A percentile compares a stretch with the other conserved stretches of the same genome.
Evolutionary conservation across 441 rosid species (phyloP).

Genomic region (Raphanus hybrid): DNA sequence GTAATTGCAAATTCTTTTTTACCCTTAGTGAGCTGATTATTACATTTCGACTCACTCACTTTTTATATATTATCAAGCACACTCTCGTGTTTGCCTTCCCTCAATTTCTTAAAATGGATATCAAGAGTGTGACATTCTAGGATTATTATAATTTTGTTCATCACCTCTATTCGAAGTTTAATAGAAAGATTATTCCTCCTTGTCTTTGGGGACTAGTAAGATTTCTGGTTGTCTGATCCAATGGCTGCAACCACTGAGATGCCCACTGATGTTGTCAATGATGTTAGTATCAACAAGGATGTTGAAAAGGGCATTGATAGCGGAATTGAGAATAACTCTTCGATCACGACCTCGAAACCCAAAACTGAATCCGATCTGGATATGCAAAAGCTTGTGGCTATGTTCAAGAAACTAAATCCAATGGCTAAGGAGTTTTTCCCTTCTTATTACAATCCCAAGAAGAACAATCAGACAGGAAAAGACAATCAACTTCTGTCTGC

Average conservation of each 20-base stretch:
- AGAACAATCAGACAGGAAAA: slow-evolving; percentile 31
- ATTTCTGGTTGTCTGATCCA: slow-evolving; percentile 38
- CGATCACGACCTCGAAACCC: slow-evolving; percentile 50
- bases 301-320: slow-evolving; percentile 28
- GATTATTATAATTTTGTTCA: background rate
- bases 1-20: background rate
- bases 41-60: slow-evolving; percentile 2
- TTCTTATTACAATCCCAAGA: slow-evolving; percentile 54
- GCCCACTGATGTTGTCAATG: slow-evolving; percentile 45
- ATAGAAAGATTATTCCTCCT: background rate
- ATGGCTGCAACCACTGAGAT: slow-evolving; percentile 81
- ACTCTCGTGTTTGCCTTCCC: slow-evolving; percentile 12
- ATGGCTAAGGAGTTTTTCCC: slow-evolving; percentile 86
- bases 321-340: slow-evolving; percentile 32
- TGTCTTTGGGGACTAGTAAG: background rate
- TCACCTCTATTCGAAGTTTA: slow-evolving; percentile 28
- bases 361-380: slow-evolving; percentile 50
- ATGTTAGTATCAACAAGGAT: slow-evolving; percentile 39
- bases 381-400: slow-evolving; percentile 75
- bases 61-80: slow-evolving; percentile 13
- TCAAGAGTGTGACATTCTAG: slow-evolving; percentile 34
- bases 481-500: slow-evolving; percentile 35
- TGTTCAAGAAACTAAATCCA: slow-evolving; percentile 87
- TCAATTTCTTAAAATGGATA: slow-evolving; percentile 32
- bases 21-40: slow-evolving; percentile 13